phyloP scores from a whole-genome alignment of 176 grass and related monocot species.

The Rhynchospora breviuscula region DNA sequence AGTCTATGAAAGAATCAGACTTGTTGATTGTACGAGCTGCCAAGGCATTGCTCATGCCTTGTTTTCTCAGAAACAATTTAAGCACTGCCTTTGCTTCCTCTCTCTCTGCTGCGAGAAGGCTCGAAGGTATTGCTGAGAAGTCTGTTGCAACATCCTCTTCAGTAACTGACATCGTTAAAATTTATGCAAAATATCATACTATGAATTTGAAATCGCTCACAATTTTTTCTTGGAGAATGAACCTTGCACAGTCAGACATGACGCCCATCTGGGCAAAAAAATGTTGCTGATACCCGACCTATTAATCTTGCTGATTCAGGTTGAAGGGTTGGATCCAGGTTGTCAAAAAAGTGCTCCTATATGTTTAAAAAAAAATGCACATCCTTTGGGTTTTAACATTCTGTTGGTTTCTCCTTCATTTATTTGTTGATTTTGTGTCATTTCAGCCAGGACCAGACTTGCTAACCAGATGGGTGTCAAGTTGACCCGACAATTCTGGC shows the following conservation, averaged over 20 bases:
- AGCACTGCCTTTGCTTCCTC: conserved; percentile 95
- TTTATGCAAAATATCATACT: not conserved
- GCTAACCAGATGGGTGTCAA: not conserved
- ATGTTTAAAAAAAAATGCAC: not conserved
- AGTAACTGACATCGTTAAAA: conserved; percentile 29
- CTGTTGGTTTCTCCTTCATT: not conserved
- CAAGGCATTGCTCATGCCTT: conserved; percentile 67
- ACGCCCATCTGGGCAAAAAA: not conserved
- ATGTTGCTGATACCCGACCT: not conserved
- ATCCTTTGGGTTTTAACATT: not conserved
- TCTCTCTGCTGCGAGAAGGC: conserved; percentile 69
- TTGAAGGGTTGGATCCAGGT: not conserved
- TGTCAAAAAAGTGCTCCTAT: not conserved
- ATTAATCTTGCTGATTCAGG: not conserved
- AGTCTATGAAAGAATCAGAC: conserved; percentile 75
- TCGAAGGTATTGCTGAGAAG: conserved; percentile 40
- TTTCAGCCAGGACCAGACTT: not conserved
- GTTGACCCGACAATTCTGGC: not conserved
- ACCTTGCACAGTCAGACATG: not conserved
- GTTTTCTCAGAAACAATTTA: conserved; percentile 69
- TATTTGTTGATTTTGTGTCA: not conserved
- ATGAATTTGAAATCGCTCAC: not conserved
- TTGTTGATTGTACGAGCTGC: conserved; percentile 75
- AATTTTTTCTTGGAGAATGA: not conserved
- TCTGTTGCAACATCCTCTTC: conserved; percentile 29